Evolutionary conservation across 208 protist genomes (phyloP), one percentile per base, ranked within the genome.

Genomic region (Acanthamoeba lenticulata): DNA sequence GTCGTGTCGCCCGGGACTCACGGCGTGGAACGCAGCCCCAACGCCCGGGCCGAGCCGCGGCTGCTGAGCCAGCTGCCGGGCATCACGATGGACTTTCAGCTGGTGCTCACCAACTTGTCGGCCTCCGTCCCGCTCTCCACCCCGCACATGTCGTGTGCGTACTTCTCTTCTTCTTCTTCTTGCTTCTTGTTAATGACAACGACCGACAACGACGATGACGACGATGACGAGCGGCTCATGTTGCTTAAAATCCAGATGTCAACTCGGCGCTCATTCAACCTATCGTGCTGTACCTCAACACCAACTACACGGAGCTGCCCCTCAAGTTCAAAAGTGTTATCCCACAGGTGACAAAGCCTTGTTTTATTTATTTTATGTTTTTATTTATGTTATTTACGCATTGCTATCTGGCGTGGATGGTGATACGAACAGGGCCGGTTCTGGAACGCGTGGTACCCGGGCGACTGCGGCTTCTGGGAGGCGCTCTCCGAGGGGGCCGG

Each of bases 261-360:
- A 79, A 79, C 38, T 88, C 79, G 42, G 79, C 79, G 21, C 19
- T 88, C 21, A 60, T 60, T 17, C 79, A 88, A 60, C 79, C 79
- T 24, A 88, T 88, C 79, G 79, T 88, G 32, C 47, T 88, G 42
- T 88, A 88, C 34, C 47, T 88, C n/a, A 88, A 88, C 79, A 88
- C 79, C 45, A 88, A 88, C 79, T 88, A 88, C 79, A 88, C 47
- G 17, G 79, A 88, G 44, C 36, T 88, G 0, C 79, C 79, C 13
- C 79, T 88, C 47, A 60, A 24, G n/a, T 88, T 88, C 79, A 38
- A 36, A 79, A 47, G 69, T 36, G 69, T 79, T 15, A 79, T 79
- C 32, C 69, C 69, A 1, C 69, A 79, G 69, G 69, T 79, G 24
- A 7, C 45, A 52, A 52, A 5, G 45, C 45, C 45, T 52, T 55